Base-by-base conservation (phyloP, 768 basidiomycete genomes). In the Royoungia palumana region DNA sequence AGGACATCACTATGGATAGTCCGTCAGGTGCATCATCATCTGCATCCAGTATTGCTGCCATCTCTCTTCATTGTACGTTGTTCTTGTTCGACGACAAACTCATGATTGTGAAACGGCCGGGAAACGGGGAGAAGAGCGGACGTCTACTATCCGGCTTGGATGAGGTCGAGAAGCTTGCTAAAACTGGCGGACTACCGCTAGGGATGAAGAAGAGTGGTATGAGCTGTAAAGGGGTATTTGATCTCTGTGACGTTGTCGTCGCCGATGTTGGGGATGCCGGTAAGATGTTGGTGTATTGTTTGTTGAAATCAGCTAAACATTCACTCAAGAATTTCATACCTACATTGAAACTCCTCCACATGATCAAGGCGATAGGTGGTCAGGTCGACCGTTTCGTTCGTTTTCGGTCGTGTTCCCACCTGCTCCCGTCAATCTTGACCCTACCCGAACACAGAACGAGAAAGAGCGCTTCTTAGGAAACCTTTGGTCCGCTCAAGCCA, bases 81-180 rank as follows among this genome's bases (percentile, higher is more conserved):
- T 89, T 98, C 65, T 75, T 99, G 39, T 98, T 99, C 64, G 89
- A 94, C 54, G 95, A 99, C 70, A 91, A 91, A 61, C 73, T 99
- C 19, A 77, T 98, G 64, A 82, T 99, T 51, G 88, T 85, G 40
- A 97, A 97, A 70, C 79, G 96, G 22, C 89, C 79, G 36, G 82
- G 72, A 27, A 87, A 76, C 61, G 85, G 81, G 35, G 90, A 87
- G 65, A 93, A 80, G 69, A 77, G 79, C 36, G 92, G 87, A 4
- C 79, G 81, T 40, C 66, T 76, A 10, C 66, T 93, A 41, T 75
- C 87, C 5, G 91, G 93, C 1, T 69, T 95, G 46, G 87, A 92
- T 55, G 83, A 87, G 21, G 69, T 89, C 13, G 89, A 93, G 41
- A 88, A 80, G 62, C 63, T 87, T 27, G 80, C 80, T 1, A 87